These are phyloP conservation scores for Przewalskia tangutica DNA, from an alignment of 257 asterid species.

Conservation along the genomic window DNA sequence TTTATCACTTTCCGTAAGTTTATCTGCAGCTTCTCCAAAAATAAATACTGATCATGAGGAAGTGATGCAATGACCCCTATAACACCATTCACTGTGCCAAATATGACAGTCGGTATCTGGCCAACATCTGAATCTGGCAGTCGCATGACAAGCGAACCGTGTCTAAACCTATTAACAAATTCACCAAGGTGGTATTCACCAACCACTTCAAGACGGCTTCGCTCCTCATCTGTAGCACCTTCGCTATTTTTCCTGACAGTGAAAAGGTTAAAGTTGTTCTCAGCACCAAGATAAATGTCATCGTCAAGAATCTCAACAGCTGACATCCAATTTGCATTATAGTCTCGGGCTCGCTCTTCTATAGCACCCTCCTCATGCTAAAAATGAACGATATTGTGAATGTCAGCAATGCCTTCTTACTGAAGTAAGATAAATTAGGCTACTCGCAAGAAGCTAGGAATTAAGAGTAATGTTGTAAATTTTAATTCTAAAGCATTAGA, in stretches of 20 bases:
- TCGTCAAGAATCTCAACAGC: slow-evolving; percentile 98
- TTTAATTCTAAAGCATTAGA: neutral
- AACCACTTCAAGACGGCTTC: slow-evolving; percentile 94
- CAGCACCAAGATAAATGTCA: slow-evolving; percentile 87
- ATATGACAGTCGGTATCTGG: slow-evolving; percentile 87
- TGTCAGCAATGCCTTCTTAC: neutral
- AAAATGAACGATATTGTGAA: neutral
- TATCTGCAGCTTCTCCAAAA: slow-evolving; percentile 74
- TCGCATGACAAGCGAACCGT: slow-evolving; percentile 96
- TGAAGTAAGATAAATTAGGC: neutral
- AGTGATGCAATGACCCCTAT: slow-evolving; percentile 91
- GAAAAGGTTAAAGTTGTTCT: slow-evolving; percentile 75
- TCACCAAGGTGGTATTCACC: slow-evolving; percentile 98
- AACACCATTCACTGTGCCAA: slow-evolving; percentile 91
- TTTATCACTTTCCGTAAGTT: slow-evolving; percentile 76
- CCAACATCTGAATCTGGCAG: slow-evolving; percentile 86
- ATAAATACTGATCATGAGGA: slow-evolving; percentile 64
- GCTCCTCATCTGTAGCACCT: slow-evolving; percentile 96
- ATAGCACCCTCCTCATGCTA: slow-evolving; percentile 99
- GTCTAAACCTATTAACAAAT: slow-evolving; percentile 79
- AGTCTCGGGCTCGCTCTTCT: slow-evolving; percentile 97
- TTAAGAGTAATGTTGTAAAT: neutral
- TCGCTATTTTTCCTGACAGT: slow-evolving; percentile 88
- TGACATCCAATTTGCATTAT: slow-evolving; percentile 97
- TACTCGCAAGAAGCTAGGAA: neutral